phyloP scores from a whole-genome alignment of 768 basidiomycete genomes.

The Mrakia gelida region DNA sequence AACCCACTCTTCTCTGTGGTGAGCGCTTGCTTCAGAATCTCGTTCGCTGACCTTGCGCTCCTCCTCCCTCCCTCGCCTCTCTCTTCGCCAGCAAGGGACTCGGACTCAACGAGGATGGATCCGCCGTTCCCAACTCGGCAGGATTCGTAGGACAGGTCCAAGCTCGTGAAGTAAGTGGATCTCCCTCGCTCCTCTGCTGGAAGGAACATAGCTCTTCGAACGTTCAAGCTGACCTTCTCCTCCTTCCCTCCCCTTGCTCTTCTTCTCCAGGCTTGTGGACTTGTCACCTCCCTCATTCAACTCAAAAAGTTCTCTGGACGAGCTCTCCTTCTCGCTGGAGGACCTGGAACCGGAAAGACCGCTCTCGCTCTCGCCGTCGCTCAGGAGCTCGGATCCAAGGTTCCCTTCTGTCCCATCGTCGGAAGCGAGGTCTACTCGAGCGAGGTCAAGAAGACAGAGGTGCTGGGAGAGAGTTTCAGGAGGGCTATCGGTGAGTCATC shows the following conservation, averaged over 20 bases:
- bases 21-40: too few relatives aligned
- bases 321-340: constrained; percentile 85
- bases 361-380: constrained; percentile 92
- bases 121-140: constrained; percentile 63
- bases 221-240: neutral
- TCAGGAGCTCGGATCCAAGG: constrained; percentile 88
- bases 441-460: constrained; percentile 99
- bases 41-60: too few relatives aligned
- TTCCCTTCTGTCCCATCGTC: constrained; percentile 98
- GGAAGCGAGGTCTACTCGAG: constrained; percentile 94
- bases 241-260: neutral
- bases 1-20: neutral
- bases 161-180: constrained; percentile 71
- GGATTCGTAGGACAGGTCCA: constrained; percentile 88
- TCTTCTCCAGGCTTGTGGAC: constrained; percentile 74
- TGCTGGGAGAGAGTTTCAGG: constrained; percentile 88
- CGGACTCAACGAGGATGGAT: constrained; percentile 78
- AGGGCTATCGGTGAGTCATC: constrained; percentile 82
- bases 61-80: neutral
- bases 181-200: neutral
- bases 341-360: constrained; percentile 97
- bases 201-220: neutral
- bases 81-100: constrained; percentile 64
- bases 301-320: constrained; percentile 90
- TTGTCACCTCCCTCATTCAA: constrained; percentile 82